These are phyloP conservation scores for Cryptosporidium baileyi DNA, from an alignment of 169 alveolate genomes.

Conservation along the genomic window DNA sequence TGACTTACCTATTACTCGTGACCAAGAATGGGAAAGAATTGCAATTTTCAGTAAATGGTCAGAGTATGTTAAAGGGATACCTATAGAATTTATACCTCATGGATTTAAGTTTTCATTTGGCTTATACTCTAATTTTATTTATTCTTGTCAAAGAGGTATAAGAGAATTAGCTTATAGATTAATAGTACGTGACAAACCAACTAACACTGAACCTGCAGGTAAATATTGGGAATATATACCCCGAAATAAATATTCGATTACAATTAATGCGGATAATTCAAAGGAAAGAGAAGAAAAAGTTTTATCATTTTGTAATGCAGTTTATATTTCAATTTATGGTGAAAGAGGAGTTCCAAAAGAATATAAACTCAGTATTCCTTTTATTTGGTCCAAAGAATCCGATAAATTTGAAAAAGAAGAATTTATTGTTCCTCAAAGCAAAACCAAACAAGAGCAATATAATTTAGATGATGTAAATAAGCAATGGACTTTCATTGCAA, in stretches of 20 bases:
- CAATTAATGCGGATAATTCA: conserved; percentile 49
- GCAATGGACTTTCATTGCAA: conserved; percentile 56
- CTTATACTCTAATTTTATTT: conserved; percentile 26
- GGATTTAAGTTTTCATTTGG: conserved; percentile 59
- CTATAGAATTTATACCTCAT: conserved; percentile 16
- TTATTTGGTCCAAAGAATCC: conserved; percentile 16
- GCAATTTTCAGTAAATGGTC: conserved; percentile 59
- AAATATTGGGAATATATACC: conserved; percentile 64
- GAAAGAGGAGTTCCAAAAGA: conserved; percentile 46
- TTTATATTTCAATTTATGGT: conserved; percentile 33
- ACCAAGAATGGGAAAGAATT: conserved; percentile 66
- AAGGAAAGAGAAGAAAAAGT: conserved; percentile 58
- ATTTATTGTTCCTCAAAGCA: conserved; percentile 14
- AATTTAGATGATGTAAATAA: conserved; percentile 43
- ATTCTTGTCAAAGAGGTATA: conserved; percentile 56
- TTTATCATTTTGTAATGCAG: conserved; percentile 42
- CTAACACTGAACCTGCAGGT: conserved; percentile 48
- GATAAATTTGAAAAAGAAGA: conserved; percentile 48
- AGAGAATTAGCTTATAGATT: conserved; percentile 48
- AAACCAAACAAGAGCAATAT: background rate
- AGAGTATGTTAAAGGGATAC: conserved; percentile 42
- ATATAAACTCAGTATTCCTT: background rate
- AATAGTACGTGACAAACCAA: conserved; percentile 30
- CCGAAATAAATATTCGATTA: conserved; percentile 2
- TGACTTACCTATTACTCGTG: conserved; percentile 30